phyloP scores from a whole-genome alignment of 768 basidiomycete genomes.

The Kwoniella dejecticola region DNA sequence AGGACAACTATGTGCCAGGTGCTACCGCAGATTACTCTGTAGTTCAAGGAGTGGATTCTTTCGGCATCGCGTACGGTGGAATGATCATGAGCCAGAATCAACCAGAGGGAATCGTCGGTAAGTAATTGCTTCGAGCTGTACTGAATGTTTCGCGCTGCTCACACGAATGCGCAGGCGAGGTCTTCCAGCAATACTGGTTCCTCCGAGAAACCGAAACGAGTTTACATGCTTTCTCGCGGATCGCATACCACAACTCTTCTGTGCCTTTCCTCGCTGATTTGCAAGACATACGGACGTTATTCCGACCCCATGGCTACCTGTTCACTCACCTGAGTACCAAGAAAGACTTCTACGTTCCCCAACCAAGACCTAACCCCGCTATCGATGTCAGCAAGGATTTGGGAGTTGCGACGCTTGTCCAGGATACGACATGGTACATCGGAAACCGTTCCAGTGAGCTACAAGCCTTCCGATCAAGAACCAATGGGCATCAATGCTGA shows the following conservation, averaged over 20 bases:
- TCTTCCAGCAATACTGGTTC: constrained; percentile 39
- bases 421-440: constrained; percentile 45
- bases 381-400: constrained; percentile 7
- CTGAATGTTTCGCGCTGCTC: no score
- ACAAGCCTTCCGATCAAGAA: no score
- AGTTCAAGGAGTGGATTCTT: no score
- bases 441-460: constrained; percentile 20
- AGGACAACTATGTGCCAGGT: no score
- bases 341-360: constrained; percentile 19
- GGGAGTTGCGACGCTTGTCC: constrained; percentile 18
- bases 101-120: no score
- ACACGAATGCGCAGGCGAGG: constrained; percentile 13
- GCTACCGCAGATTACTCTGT: no score
- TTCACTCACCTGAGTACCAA: constrained; percentile 41
- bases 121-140: no score
- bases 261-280: not conserved
- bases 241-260: constrained; percentile 24
- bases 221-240: constrained; percentile 28
- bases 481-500: not conserved
- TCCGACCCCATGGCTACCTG: not conserved
- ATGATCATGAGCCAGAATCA: no score
- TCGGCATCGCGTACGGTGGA: no score
- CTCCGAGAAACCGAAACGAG: constrained; percentile 36
- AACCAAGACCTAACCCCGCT: constrained; percentile 23
- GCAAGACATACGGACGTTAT: constrained; percentile 23